These are phyloP conservation scores for Nannochloropsis salina DNA, from an alignment of 108 stramenopile genomes.

Conservation along the genomic window DNA sequence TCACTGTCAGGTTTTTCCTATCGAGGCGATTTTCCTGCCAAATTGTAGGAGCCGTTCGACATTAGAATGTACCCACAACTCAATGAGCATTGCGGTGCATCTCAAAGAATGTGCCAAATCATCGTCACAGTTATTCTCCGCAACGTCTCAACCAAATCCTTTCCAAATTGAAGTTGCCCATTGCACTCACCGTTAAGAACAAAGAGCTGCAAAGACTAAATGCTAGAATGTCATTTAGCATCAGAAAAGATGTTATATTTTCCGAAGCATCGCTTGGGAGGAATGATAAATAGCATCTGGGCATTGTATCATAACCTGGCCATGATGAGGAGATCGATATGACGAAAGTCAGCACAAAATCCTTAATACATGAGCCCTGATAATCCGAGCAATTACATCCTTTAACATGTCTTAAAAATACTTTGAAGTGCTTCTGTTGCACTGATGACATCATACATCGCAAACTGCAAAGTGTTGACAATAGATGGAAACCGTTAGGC, in stretches of 20 bases:
- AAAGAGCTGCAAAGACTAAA: neutral
- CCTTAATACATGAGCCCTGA: neutral
- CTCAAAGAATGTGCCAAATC: neutral
- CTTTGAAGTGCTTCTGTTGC: neutral
- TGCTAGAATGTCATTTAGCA: neutral
- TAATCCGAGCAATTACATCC: neutral
- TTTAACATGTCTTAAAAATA: neutral
- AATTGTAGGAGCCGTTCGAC: neutral
- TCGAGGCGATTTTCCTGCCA: neutral
- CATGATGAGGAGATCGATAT: neutral
- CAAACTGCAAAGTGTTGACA: no score
- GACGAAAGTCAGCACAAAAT: neutral
- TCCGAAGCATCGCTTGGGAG: neutral
- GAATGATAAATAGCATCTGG: neutral
- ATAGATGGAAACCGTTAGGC: no score
- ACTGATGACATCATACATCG: no score
- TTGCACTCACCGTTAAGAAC: neutral
- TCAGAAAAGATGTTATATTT: neutral
- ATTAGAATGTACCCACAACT: neutral
- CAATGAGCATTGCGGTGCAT: neutral
- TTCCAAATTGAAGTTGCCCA: neutral
- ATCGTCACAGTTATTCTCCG: no score
- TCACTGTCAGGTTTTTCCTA: neutral
- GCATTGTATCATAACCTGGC: neutral
- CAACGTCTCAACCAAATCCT: no score